Evolutionary conservation across 306 rosid species (phyloP), one percentile per base, ranked within the genome.

Genomic region (Crotalaria pallida): DNA sequence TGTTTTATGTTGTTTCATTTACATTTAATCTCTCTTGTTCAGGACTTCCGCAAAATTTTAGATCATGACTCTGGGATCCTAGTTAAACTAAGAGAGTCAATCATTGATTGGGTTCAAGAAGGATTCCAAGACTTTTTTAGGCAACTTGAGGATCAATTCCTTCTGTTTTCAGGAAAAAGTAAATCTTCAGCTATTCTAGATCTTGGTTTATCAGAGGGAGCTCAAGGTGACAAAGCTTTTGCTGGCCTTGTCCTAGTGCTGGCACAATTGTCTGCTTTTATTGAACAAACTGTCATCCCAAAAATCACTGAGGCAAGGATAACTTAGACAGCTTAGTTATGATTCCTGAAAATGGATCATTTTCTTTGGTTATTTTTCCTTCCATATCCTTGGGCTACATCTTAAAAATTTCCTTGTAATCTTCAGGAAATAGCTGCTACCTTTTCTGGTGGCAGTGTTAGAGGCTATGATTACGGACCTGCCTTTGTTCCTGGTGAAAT

Each of bases 401-500:
- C 21, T 72, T 69, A 65, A 76, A 67, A 19, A 18, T 80, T 72
- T 59, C 64, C 45, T 40, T 81, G 74, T 70, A 80, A 55, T 52
- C 72, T 67, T 79, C 91, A 94, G 97, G 97, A 87, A 79, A 80
- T 90, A 76, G 92, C 88, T 2, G 86, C 94, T 80, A 87, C 97
- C 60, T 90, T 88, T 86, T 88, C 96, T 76, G 89, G 88, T 38
- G 96, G 92, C 70, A 86, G 96, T 78, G 78, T 79, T 68, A 79
- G 91, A 83, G 85, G 87, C 82, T 75, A 84, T 77, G 98, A 87
- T 55, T 72, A 81, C 61, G 97, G 96, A 72, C 92, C 97, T 45
- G 87, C 92, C 75, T 88, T 94, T 80, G 84, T 88, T 78, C 96
- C 96, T 41, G 96, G 88, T 29, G 97, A 90, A 77, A 85, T 88